A percentile compares a stretch with the other conserved stretches of the same genome.
Conservation (phyloP, 352 stramenopile genomes). For the Globisporangium acanthophoron region DNA sequence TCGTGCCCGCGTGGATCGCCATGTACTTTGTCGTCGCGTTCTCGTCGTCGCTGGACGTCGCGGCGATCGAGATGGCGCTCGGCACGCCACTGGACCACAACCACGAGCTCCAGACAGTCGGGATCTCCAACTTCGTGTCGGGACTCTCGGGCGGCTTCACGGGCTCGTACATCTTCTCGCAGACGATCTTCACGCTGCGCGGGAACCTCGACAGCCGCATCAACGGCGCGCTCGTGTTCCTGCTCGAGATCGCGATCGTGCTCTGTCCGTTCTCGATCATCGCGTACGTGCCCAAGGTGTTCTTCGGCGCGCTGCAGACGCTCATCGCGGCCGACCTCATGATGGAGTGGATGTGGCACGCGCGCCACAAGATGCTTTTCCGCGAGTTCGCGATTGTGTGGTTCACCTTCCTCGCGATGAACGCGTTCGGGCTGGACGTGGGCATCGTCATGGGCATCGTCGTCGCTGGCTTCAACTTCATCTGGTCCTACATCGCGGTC, state of each 20-base stretch:
- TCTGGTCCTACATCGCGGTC: slow-evolving; percentile 72
- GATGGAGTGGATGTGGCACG: slow-evolving; percentile 94
- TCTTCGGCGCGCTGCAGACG: slow-evolving; percentile 96
- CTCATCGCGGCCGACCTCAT: slow-evolving; percentile 97
- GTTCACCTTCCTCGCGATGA: slow-evolving; percentile 93
- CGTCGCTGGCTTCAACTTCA: slow-evolving; percentile 87
- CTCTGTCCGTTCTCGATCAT: slow-evolving; percentile 93
- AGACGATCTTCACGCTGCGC: slow-evolving; percentile 91
- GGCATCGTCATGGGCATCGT: slow-evolving; percentile 93
- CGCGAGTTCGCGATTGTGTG: slow-evolving; percentile 93
- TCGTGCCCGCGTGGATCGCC: slow-evolving; percentile 89
- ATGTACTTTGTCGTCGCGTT: slow-evolving; percentile 99
- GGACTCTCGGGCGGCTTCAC: slow-evolving; percentile 96
- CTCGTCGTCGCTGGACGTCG: slow-evolving; percentile 96
- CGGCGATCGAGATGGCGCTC: slow-evolving; percentile 96
- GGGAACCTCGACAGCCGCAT: slow-evolving; percentile 68
- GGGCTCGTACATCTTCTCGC: slow-evolving; percentile 98
- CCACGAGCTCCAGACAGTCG: slow-evolving; percentile 93
- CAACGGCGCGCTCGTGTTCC: slow-evolving; percentile 69
- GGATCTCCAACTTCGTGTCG: slow-evolving; percentile 94
- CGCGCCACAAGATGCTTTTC: slow-evolving; percentile 77
- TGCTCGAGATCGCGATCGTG: slow-evolving; percentile 71
- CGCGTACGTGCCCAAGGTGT: slow-evolving; percentile 95
- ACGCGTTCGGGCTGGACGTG: slow-evolving; percentile 91
- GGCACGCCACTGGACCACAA: slow-evolving; percentile 94